Evolutionary conservation across 352 stramenopile genomes (phyloP).

Genomic region (Phytophthora foliorum): DNA sequence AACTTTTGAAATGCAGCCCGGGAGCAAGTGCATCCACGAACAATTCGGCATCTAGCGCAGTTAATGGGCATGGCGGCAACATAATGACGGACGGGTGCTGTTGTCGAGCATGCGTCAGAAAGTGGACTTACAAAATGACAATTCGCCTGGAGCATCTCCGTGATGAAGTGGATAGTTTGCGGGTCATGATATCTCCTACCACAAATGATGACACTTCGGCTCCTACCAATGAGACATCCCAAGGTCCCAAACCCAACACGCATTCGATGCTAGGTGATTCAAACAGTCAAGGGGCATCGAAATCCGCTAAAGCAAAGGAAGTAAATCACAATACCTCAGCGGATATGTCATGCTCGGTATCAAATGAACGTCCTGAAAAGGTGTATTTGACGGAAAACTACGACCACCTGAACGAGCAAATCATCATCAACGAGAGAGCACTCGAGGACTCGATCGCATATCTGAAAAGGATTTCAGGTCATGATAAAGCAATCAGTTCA

Average conservation of each 20-base stretch:
- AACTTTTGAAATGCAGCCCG: neutral
- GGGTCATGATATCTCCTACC: neutral
- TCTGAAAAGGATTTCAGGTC: constrained; percentile 26
- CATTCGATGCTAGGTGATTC: neutral
- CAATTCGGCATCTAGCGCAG: neutral
- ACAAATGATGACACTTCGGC: neutral
- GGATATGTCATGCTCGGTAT: constrained; percentile 1
- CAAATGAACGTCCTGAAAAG: constrained; percentile 14
- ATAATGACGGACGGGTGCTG: constrained; percentile 17
- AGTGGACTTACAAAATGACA: constrained; percentile 7
- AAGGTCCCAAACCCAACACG: neutral
- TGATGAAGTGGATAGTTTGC: neutral
- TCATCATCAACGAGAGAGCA: constrained; percentile 43
- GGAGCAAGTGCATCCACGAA: neutral
- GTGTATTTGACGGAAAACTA: constrained; percentile 21
- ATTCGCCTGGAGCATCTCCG: constrained; percentile 3
- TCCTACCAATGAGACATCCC: neutral
- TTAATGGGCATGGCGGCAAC: neutral
- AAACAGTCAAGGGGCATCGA: neutral
- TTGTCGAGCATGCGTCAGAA: constrained; percentile 13
- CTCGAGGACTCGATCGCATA: constrained; percentile 32
- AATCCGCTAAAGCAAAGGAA: neutral
- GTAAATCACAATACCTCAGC: neutral
- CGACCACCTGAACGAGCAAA: constrained; percentile 40
- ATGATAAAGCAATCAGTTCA: constrained; percentile 28